Evolutionary conservation across 1,139 yeast genomes (phyloP), one percentile per base, ranked within the genome.

Genomic region (Taphrina populina): DNA sequence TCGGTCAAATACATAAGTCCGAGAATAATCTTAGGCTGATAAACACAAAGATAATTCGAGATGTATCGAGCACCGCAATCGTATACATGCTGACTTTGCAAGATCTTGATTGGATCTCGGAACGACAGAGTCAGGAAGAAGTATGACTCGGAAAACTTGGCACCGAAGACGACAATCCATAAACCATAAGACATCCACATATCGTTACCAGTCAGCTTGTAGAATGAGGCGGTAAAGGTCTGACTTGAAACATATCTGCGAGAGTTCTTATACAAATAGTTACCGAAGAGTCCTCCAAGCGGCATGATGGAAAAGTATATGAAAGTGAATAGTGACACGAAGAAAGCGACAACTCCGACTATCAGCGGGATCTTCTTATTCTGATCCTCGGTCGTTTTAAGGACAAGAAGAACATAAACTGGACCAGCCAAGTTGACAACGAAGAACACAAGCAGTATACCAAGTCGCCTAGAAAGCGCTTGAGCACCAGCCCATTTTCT

Each of bases 401-500:
- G 39, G 76, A 83, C 86, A 63, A 83, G 84, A 72, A 88, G 88
- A 35, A 88, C 83, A 70, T 87, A 94, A 55, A 88, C 82, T 40
- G 88, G 82, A 39, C 97, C 95, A 64, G 83, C 92, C 70, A 92
- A 75, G 72, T 92, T 92, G 63, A 83, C 67, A 53, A 77, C 73
- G 61, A 90, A 76, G 62, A 90, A 79, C 54, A 81, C 64, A 58
- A 83, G 65, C 69, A 92, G 73, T 69, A 90, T 85, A 75, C 83
- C 67, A 66, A 92, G 76, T 70, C 98, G 85, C 72, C 96, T 85
- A 49, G 88, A 75, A 70, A 92, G 80, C 70, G 88, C 96, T 74
- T 92, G 97, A 71, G 97, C 97, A 72, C 98, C 98, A 30, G 97
- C 95, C 98, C 98, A 92, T 67, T 84, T 82, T 74, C 97, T 83